These are phyloP conservation scores for Xylariaceae sp. DNA, from an alignment of 2,329 filamentous ascomycete species.

Conservation along the genomic window DNA sequence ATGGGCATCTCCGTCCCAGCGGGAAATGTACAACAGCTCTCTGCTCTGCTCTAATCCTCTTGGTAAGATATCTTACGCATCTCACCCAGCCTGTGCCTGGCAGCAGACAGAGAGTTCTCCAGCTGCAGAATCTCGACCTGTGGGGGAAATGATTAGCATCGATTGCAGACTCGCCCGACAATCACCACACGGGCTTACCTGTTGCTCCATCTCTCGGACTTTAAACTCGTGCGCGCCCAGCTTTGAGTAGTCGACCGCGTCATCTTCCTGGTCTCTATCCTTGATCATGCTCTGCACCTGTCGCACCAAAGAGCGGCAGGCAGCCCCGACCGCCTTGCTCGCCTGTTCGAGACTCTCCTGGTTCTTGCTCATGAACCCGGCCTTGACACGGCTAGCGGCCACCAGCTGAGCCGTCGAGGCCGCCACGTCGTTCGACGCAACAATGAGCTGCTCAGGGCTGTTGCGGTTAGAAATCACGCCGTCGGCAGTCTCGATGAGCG, in stretches of 20 bases:
- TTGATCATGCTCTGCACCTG: slow-evolving; percentile 94
- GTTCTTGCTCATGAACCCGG: slow-evolving; percentile 94
- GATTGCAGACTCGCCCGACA: neutral
- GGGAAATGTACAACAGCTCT: too few relatives aligned
- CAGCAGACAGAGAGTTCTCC: slow-evolving; percentile 75
- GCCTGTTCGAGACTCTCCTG: slow-evolving; percentile 88
- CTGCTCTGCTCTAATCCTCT: slow-evolving; percentile 60
- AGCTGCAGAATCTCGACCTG: slow-evolving; percentile 96
- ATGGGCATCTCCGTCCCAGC: too few relatives aligned
- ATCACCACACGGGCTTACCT: slow-evolving; percentile 51
- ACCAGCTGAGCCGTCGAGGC: slow-evolving; percentile 95
- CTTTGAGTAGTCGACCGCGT: slow-evolving; percentile 79
- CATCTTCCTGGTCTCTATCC: slow-evolving; percentile 73
- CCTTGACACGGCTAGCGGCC: slow-evolving; percentile 91
- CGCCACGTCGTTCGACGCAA: slow-evolving; percentile 93
- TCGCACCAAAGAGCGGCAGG: slow-evolving; percentile 78
- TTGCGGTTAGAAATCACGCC: slow-evolving; percentile 88
- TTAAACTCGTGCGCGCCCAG: slow-evolving; percentile 95
- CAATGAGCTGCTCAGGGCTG: slow-evolving; percentile 93
- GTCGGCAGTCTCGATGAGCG: slow-evolving; percentile 94
- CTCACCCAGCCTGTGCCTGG: slow-evolving; percentile 79
- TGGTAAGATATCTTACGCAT: slow-evolving; percentile 97
- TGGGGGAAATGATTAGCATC: slow-evolving; percentile 15
- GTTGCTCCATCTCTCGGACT: slow-evolving; percentile 97
- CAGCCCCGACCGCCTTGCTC: slow-evolving; percentile 84